These are phyloP conservation scores for Chionographis japonica DNA, from an alignment of 106 monocot genomes.

Conservation along the genomic window DNA sequence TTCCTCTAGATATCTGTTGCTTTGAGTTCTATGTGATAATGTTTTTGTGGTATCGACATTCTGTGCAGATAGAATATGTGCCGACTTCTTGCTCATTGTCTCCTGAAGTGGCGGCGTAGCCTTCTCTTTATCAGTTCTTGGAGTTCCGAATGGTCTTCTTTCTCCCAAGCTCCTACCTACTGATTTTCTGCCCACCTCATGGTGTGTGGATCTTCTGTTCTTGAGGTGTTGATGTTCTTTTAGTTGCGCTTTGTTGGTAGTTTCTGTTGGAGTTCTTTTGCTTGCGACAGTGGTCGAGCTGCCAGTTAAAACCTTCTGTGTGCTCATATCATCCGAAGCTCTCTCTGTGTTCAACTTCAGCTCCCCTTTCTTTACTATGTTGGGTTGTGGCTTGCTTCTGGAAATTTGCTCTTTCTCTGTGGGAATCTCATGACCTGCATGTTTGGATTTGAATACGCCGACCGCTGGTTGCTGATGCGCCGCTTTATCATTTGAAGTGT, in stretches of 20 bases:
- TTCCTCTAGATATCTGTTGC: neutral
- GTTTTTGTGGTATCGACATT: conserved; percentile 10
- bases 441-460: conserved; percentile 4
- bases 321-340: conserved; percentile 4
- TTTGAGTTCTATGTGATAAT: conserved; percentile 7
- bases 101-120: neutral
- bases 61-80: conserved; percentile 11
- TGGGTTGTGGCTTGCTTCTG: conserved; percentile 6
- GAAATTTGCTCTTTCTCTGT: neutral
- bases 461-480: conserved; percentile 5
- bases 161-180: conserved; percentile 5
- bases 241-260: conserved; percentile 2
- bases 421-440: conserved; percentile 1
- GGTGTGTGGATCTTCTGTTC: conserved; percentile 7
- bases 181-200: conserved; percentile 10
- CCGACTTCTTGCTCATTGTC: conserved; percentile 4
- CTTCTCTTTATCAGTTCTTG: conserved; percentile 15
- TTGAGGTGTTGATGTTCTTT: conserved; percentile 8
- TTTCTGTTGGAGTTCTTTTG: conserved; percentile 2
- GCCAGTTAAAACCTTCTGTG: neutral
- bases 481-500: neutral
- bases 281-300: neutral
- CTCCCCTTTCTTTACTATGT: conserved; percentile 4
- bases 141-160: neutral
- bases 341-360: conserved; percentile 6